These are phyloP conservation scores for Hibiscus mutabilis DNA, from an alignment of 345 rosid species.

Conservation along the genomic window DNA sequence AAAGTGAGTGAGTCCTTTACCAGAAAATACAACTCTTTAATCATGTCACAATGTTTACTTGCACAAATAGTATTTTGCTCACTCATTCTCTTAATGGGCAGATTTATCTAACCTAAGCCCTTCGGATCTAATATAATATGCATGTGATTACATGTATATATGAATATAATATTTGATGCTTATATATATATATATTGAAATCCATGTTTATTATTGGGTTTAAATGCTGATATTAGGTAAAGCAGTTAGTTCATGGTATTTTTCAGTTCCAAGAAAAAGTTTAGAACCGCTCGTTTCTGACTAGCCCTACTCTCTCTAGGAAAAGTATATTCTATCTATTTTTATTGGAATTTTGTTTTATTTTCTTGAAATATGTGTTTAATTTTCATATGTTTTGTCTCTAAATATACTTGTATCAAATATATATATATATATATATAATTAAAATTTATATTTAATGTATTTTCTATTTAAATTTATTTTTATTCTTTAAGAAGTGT, in stretches of 20 bases:
- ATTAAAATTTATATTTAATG: too few species aligned
- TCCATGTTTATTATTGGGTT: neutral
- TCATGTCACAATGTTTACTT: neutral
- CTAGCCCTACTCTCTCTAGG: neutral
- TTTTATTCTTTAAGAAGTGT: too few species aligned
- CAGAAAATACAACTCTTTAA: neutral
- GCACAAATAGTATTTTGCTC: too few species aligned
- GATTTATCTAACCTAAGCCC: neutral
- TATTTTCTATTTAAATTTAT: too few species aligned
- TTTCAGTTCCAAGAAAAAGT: neutral
- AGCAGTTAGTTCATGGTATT: neutral
- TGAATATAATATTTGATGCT: too few species aligned
- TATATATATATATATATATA: too few species aligned
- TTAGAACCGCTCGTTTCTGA: neutral
- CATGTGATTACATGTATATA: neutral
- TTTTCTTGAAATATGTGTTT: too few species aligned
- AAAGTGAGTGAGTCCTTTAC: slow-evolving; percentile 10
- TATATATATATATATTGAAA: neutral
- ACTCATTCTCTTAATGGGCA: neutral
- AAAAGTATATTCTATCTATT: too few species aligned
- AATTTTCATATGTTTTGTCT: too few species aligned
- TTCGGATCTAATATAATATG: neutral
- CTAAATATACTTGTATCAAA: too few species aligned
- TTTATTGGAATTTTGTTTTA: neutral
- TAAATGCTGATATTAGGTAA: neutral